Conservation (phyloP, 2,329 filamentous ascomycete genomes). For the Emergomyces orientalis region DNA sequence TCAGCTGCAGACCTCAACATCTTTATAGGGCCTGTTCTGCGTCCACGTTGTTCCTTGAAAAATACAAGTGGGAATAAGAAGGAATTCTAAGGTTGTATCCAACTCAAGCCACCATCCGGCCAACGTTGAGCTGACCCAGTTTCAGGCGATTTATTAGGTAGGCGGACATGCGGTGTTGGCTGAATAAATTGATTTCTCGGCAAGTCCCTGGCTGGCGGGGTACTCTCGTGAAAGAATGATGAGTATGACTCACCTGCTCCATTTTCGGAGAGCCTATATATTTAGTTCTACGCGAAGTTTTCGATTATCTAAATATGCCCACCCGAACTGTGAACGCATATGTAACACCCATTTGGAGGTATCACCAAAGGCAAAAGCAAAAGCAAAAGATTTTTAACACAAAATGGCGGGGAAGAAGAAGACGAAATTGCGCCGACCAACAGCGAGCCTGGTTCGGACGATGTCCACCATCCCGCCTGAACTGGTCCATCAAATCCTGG, state of each 20-base stretch:
- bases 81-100: neutral
- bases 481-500: conserved; percentile 17
- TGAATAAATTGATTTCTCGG: no score
- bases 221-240: no score
- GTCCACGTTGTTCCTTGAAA: neutral
- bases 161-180: no score
- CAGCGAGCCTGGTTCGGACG: neutral
- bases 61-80: neutral
- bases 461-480: conserved; percentile 14
- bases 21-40: neutral
- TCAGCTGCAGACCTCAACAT: conserved; percentile 9
- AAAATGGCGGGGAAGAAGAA: neutral
- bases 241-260: neutral
- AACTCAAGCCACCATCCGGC: neutral
- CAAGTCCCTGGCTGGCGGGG: no score
- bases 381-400: neutral
- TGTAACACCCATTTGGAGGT: neutral
- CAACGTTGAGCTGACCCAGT: neutral
- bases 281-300: no score
- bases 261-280: no score
- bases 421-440: neutral
- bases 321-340: neutral
- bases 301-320: no score
- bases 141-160: no score
- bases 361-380: neutral